Evolutionary conservation across 2,329 filamentous ascomycete genomes (phyloP), one percentile per base, ranked within the genome.

Genomic region (Trichoderma harzianum): DNA sequence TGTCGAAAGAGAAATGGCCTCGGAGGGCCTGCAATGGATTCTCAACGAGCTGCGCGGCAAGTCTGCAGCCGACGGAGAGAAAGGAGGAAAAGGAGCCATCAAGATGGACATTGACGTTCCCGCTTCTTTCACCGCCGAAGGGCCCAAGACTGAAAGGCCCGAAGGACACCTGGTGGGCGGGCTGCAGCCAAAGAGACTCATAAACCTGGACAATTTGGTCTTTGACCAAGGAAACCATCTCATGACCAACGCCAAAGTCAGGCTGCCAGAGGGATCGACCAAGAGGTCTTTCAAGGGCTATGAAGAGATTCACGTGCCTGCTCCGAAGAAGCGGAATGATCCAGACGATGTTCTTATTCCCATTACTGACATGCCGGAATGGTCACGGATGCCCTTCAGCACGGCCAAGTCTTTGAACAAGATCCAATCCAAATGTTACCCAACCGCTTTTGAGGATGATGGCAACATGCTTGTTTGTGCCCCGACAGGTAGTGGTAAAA

Each of bases 181-280:
- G 16, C 85, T 99, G 47, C 93, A 96, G 77, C 96, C 97, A 3
- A 91, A 91, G 76, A 93, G 93, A 79, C 84, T 94, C 58, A 94
- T 99, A 80, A 98, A 98, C 79, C 86, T 99, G 66, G 95, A 99
- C 72, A 98, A 98, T 77, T 89, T 99, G 39, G 89, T 98, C 51
- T 99, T 99, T 79, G 96, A 98, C 76, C 95, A 98, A 82, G 96
- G 96, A 68, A 99, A 98, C 78, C 96, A 99, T 84, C 87, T 99
- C 57, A 99, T 98, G 95, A 98, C 96, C n/a, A 99, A 99, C 77
- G 93, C 94, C 7, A 98, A 94, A 79, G 96, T 99, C 61, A 92
- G 93, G 74, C 87, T 99, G 24, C 96, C 96, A 0, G 94, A 97
- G 79, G 96, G 96, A 12, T 97, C 96, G 2, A 98, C 93, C 0